These are phyloP conservation scores for Colletotrichum gloeosporioides DNA, from an alignment of 2,329 filamentous ascomycete genomes.

Conservation along the genomic window DNA sequence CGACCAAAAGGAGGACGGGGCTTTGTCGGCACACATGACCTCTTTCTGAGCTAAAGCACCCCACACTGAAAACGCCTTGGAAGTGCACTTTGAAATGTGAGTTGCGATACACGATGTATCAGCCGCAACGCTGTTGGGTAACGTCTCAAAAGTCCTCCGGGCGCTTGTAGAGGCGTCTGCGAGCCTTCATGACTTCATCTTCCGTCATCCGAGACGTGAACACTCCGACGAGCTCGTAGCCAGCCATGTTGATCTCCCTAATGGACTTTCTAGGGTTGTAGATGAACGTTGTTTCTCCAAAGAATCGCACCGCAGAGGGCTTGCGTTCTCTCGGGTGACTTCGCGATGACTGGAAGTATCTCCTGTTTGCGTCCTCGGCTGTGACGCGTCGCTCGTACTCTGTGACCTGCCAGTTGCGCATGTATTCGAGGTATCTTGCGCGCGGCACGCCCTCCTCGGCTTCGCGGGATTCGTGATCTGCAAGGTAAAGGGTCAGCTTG, in stretches of 20 bases:
- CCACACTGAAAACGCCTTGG: background rate
- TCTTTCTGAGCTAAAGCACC: background rate
- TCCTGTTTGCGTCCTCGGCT: background rate
- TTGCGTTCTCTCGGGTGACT: background rate
- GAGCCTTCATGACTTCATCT: background rate
- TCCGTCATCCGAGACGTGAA: background rate
- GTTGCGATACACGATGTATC: background rate
- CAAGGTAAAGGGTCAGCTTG: accelerated
- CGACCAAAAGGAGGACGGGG: background rate
- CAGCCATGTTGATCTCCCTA: background rate
- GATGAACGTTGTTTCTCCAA: background rate
- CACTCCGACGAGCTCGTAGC: background rate
- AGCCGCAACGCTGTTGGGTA: background rate
- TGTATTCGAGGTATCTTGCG: background rate
- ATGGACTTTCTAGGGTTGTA: background rate
- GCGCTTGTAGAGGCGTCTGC: background rate
- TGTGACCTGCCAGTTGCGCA: background rate
- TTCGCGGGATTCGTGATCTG: background rate
- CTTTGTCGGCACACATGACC: background rate
- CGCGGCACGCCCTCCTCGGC: background rate
- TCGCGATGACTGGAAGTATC: background rate
- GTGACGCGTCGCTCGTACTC: background rate
- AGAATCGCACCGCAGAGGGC: background rate
- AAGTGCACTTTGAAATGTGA: background rate
- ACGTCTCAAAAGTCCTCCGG: background rate